These are phyloP conservation scores for Leersia perrieri DNA, from an alignment of 176 grass and related monocot genomes.

Conservation along the genomic window DNA sequence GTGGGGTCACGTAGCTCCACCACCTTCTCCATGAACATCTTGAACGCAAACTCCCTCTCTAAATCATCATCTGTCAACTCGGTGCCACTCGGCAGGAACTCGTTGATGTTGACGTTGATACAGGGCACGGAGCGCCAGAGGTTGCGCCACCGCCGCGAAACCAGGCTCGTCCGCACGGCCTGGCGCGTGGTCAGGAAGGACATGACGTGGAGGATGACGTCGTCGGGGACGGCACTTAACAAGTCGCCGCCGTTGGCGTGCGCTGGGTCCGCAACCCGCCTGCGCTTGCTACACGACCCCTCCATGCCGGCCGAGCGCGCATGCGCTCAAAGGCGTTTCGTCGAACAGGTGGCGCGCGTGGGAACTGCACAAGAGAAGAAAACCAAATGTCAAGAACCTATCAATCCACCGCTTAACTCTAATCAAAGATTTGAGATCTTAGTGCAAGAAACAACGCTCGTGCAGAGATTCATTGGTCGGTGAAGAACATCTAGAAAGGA, in stretches of 20 bases:
- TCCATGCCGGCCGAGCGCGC: neutral
- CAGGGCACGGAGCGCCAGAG: slow-evolving; percentile 18
- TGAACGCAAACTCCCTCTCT: neutral
- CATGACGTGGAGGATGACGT: neutral
- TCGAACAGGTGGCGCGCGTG: neutral
- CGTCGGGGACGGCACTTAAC: no score
- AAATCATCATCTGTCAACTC: accelerated
- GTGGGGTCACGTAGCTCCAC: slow-evolving; percentile 4
- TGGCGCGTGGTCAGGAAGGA: neutral
- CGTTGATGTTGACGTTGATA: neutral
- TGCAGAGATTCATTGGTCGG: neutral
- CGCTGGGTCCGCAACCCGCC: no score
- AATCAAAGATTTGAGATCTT: neutral
- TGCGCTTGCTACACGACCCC: neutral
- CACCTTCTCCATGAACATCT: neutral
- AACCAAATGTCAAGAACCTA: neutral
- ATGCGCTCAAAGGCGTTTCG: neutral
- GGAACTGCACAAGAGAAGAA: neutral
- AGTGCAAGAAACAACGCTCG: neutral
- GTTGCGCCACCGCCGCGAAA: slow-evolving; percentile 14
- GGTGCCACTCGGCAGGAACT: neutral
- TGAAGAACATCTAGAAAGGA: neutral
- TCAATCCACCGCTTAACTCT: neutral
- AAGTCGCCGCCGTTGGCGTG: no score
- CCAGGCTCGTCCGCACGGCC: neutral